A percentile compares a stretch with the other conserved stretches of the same genome.
phyloP scores from a whole-genome alignment of 1,139 yeast genomes.

The Geotrichum bryndzae region DNA sequence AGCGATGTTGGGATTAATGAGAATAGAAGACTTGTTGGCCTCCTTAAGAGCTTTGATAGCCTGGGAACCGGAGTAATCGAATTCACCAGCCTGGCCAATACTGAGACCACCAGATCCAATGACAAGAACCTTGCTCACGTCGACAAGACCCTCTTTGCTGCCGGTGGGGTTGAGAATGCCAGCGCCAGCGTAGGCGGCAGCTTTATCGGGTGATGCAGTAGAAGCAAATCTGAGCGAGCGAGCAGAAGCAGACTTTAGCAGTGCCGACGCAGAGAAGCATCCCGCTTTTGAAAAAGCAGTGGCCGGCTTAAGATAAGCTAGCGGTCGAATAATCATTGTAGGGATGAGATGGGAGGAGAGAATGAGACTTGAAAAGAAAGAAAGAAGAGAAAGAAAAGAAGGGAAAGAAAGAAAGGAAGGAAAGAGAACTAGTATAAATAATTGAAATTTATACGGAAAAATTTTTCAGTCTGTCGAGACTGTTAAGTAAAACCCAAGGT shows the following conservation, averaged over 20 bases:
- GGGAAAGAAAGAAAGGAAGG: neutral
- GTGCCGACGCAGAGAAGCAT: neutral
- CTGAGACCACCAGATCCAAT: constrained; percentile 97
- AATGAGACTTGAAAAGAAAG: neutral
- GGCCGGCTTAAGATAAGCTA: constrained; percentile 9
- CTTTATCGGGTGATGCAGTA: constrained; percentile 19
- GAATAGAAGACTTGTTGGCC: constrained; percentile 92
- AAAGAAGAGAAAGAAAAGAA: neutral
- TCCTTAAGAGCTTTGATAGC: constrained; percentile 72
- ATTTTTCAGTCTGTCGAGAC: neutral
- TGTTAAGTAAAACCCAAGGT: neutral
- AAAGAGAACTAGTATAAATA: neutral
- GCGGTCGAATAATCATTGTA: constrained; percentile 14
- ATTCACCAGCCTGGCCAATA: constrained; percentile 99
- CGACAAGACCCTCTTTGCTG: constrained; percentile 58
- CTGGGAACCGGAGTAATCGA: constrained; percentile 86
- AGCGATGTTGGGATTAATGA: constrained; percentile 96
- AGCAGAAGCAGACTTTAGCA: constrained; percentile 5
- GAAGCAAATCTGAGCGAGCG: constrained; percentile 6
- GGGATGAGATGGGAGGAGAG: neutral
- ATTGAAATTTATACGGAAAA: neutral
- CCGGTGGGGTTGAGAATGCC: constrained; percentile 46
- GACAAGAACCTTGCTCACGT: constrained; percentile 81
- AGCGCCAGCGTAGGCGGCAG: constrained; percentile 50
- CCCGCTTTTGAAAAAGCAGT: neutral